These are phyloP conservation scores for Apiospora kogelbergensis DNA, from an alignment of 2,329 filamentous ascomycete species.

Conservation along the genomic window DNA sequence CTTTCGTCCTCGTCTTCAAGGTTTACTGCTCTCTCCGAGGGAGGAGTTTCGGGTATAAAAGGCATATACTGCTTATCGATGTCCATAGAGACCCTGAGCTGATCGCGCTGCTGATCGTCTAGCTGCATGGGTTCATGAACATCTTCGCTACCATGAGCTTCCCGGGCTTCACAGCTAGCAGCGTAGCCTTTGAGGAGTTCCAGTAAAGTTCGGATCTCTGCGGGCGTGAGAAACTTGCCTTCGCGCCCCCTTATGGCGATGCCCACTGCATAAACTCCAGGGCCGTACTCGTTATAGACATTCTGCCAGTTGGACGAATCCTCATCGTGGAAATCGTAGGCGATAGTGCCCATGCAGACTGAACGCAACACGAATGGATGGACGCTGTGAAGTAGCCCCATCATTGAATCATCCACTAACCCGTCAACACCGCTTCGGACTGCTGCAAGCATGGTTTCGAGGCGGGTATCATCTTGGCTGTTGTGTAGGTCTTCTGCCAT, in stretches of 20 bases:
- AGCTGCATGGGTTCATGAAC: background rate
- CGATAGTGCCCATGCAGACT: background rate
- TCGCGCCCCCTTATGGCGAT: background rate
- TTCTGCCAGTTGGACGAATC: background rate
- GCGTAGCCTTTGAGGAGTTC: background rate
- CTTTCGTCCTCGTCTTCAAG: background rate
- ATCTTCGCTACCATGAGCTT: background rate
- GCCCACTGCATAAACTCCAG: background rate
- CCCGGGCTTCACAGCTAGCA: background rate
- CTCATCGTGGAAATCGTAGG: background rate
- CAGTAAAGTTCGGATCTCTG: background rate
- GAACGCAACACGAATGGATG: background rate
- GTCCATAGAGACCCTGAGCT: background rate
- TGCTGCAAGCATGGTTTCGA: too few species aligned
- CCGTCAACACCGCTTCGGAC: too few species aligned
- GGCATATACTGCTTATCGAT: background rate
- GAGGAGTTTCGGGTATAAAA: too few species aligned
- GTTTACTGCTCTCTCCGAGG: background rate
- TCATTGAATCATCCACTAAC: background rate
- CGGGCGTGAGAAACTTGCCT: background rate
- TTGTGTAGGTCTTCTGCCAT: background rate
- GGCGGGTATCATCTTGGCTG: too few species aligned
- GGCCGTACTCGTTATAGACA: background rate
- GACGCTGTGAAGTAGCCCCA: background rate
- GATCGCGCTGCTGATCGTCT: background rate